Evolutionary conservation across 176 grass and related monocot species (phyloP), one percentile per base, ranked within the genome.

Genomic region (Phoenix roebelenii): DNA sequence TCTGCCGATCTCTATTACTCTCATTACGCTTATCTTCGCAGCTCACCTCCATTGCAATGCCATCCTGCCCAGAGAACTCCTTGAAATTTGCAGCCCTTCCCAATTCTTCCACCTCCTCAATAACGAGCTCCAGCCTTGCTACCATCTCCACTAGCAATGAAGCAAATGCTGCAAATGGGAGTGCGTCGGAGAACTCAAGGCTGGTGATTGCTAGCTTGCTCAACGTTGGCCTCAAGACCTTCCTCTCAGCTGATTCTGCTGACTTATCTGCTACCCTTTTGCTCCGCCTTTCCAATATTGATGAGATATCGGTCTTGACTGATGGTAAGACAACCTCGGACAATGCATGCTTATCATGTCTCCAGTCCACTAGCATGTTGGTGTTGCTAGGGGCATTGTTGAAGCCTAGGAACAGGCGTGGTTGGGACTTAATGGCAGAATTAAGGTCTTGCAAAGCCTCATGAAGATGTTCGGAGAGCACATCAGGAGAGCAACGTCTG

Each of bases 111-210:
- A 97, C 92, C 64, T 80, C 92, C 62, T 97, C 86, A 16, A 97
- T 97, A 35, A 97, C 84, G 19, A 88, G 66, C 69, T 97, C 92
- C 50, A 88, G 64, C 67, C 92, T 75, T 3, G 83, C 84, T 49
- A 82, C 87, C 92, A 91, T 97, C 74, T 97, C 92, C 58, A 97
- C 92, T 55, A 97, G 55, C 71, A 90, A 56, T 51, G 87, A 86
- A 18, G 92, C 87, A 63, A 97, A 97, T 20, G 92, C 92, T 10
- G 92, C 84, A 54, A 91, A 91, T 22, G 92, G 87, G 7, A 97
- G 84, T 28, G 92, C 92, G 60, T 97, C 73, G 1, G 87, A 97
- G 51, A 97, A 91, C 70, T 91, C 92, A 2, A 97, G 84, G 72
- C 85, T 95, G 3, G 75, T 85, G 17, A 84, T 60, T 20, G 72